These are phyloP conservation scores for Heterobasidion irregulare DNA, from an alignment of 1,284 basidiomycete species.

Conservation along the genomic window DNA sequence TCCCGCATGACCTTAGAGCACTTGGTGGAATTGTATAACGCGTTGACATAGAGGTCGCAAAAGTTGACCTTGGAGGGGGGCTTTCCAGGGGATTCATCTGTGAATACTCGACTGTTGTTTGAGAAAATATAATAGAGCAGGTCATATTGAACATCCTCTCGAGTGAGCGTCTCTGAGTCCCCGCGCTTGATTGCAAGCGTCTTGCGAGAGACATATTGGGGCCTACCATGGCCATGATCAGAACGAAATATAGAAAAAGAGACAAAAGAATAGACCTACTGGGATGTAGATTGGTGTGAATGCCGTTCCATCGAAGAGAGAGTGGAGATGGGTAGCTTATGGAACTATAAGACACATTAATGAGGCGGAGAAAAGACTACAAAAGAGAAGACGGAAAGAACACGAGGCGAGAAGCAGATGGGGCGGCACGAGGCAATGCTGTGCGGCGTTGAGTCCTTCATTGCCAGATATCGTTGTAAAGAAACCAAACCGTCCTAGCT, in stretches of 20 bases:
- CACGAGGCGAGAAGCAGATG: constrained; percentile 1
- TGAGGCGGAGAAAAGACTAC: not conserved
- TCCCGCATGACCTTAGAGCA: constrained; percentile 85
- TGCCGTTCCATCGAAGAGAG: constrained; percentile 1
- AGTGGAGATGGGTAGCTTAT: not conserved
- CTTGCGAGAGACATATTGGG: constrained; percentile 56
- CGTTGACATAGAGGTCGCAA: constrained; percentile 78
- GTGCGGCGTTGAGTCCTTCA: constrained; percentile 1
- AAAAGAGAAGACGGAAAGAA: not conserved
- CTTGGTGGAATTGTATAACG: constrained; percentile 70
- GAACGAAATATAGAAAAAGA: not conserved
- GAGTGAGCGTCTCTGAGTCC: constrained; percentile 71
- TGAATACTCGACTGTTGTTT: constrained; percentile 65
- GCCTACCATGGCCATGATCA: constrained; percentile 23
- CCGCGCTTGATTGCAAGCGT: constrained; percentile 69
- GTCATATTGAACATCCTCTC: constrained; percentile 82
- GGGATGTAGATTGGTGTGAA: not conserved
- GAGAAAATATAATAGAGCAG: constrained; percentile 74
- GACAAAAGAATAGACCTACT: not conserved
- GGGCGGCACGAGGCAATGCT: not conserved
- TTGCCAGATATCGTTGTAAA: constrained; percentile 1
- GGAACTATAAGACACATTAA: not conserved
- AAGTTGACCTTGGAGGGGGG: constrained; percentile 59
- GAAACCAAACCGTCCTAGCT: not conserved
- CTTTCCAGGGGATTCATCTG: constrained; percentile 41